Base-by-base conservation (phyloP, 495 filamentous ascomycete species). In the Cercophora samala region DNA sequence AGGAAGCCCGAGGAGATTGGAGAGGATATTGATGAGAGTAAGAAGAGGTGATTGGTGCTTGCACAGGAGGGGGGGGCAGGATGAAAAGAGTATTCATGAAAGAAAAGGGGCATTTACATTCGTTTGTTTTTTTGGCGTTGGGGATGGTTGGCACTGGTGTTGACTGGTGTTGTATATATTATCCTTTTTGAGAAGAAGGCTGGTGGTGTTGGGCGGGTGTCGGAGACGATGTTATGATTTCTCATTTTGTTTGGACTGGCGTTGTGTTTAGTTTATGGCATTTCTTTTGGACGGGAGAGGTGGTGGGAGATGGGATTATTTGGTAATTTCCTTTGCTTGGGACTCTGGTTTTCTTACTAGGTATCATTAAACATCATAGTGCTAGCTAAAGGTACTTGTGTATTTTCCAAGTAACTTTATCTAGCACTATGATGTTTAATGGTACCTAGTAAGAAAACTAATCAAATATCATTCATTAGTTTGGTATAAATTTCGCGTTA, bases 1-100 rank as follows among this genome's bases (percentile, higher is more conserved):
- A 75, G 78, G 65, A 78, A 74, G 22, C 83, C 84, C 18, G 70
- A 70, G 0, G 80, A 82, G 59, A 66, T 85, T 6, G 77, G 80
- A 18, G 74, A 73, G 32, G 84, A 86, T 71, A 76, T 86, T 26
- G 80, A 85, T 26, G 76, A 78, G 71, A 64, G 66, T 18, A 56
- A 56, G 53, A 56, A 56, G 53, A 9, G 53, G n/a, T 56, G 53
- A 56, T n/a, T n/a, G 15, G 1, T n/a, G n/a, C n/a, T n/a, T n/a
- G n/a, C n/a, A n/a, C n/a, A 23, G 6, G n/a, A 8, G n/a, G 5
- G n/a, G n/a, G 2, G 8, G n/a, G n/a, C 18, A 56, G n/a, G 13
- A 54, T 54, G 52, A 13, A 54, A 17, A 17, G 3, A 54, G 3
- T 54, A 17, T 54, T 18, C 17, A 54, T 21, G 22, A 5, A 19